Evolutionary conservation across 2,329 filamentous ascomycete species (phyloP).

Genomic region (Cladorrhinum sp.): DNA sequence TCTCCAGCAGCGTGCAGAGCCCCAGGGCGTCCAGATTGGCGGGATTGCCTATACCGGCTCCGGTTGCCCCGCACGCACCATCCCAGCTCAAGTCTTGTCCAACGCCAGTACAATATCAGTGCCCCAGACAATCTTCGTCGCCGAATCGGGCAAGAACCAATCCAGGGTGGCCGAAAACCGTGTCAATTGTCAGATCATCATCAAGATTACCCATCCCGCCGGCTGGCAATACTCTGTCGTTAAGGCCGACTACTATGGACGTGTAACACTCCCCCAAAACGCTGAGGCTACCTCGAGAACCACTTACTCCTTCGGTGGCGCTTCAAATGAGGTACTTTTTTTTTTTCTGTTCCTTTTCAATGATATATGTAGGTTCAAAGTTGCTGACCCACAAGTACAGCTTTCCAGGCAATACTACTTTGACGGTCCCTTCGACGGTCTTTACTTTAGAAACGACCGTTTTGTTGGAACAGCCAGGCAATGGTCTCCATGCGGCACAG

Average conservation of each 20-base stretch:
- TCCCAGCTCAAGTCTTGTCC: not conserved
- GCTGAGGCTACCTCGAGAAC: constrained; percentile 12
- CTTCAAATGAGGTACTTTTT: not conserved
- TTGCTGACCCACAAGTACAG: constrained; percentile 5
- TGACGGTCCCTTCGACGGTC: constrained; percentile 12
- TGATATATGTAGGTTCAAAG: not conserved
- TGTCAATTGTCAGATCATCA: constrained; percentile 4
- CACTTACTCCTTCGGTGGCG: constrained; percentile 9
- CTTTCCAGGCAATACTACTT: constrained; percentile 14
- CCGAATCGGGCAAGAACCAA: constrained; percentile 4
- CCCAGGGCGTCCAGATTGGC: constrained; percentile 2
- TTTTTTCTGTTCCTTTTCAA: not conserved
- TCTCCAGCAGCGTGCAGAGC: constrained; percentile 3
- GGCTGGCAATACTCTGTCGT: constrained; percentile 14
- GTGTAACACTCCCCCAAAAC: constrained; percentile 4
- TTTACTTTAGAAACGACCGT: constrained; percentile 17
- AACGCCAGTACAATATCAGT: not conserved
- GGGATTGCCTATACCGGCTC: constrained; percentile 5
- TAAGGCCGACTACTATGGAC: constrained; percentile 17
- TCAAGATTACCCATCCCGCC: constrained; percentile 15
- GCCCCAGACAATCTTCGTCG: not conserved
- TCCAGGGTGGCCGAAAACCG: constrained; percentile 1
- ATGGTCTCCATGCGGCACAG: constrained; percentile 14
- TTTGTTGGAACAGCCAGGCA: not conserved
- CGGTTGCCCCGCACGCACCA: constrained; percentile 5